phyloP scores from a whole-genome alignment of 2,329 filamentous ascomycete genomes.

The Rhexocercosporidium sp. region DNA sequence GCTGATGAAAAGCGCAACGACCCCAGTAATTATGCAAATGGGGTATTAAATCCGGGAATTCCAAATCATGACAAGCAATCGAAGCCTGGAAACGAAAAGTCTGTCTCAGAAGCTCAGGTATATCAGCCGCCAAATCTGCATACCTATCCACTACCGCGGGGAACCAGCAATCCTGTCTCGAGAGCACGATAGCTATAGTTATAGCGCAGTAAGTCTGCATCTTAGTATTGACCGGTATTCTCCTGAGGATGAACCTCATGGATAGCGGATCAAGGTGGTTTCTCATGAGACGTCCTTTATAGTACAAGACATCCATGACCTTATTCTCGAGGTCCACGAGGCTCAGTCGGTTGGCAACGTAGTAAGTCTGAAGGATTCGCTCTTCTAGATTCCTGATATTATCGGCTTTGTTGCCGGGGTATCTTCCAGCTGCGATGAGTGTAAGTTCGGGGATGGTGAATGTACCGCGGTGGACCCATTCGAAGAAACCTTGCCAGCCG shows the following conservation, averaged over 20 bases:
- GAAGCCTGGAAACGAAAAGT: too few species aligned
- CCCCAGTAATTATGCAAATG: not conserved
- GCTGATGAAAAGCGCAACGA: not conserved
- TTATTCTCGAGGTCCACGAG: not conserved
- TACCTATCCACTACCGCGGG: not conserved
- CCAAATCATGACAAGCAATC: not conserved
- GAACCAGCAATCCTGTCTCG: not conserved
- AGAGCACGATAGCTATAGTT: not conserved
- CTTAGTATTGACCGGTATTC: not conserved
- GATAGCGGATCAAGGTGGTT: not conserved
- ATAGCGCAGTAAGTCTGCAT: not conserved
- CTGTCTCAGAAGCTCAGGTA: not conserved
- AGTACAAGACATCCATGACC: not conserved
- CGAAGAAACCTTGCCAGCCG: not conserved
- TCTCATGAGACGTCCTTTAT: not conserved
- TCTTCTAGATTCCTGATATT: not conserved
- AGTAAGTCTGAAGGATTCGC: not conserved
- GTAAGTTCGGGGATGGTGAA: not conserved
- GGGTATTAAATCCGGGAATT: not conserved
- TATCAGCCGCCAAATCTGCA: not conserved
- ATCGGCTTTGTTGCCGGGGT: not conserved
- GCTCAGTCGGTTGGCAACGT: not conserved
- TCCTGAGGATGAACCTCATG: not conserved
- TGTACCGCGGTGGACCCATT: not conserved
- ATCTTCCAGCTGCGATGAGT: not conserved